A percentile compares a stretch with the other conserved stretches of the same genome.
Conservation (phyloP, 2,329 filamentous ascomycete genomes). For the Diaporthe destruens region DNA sequence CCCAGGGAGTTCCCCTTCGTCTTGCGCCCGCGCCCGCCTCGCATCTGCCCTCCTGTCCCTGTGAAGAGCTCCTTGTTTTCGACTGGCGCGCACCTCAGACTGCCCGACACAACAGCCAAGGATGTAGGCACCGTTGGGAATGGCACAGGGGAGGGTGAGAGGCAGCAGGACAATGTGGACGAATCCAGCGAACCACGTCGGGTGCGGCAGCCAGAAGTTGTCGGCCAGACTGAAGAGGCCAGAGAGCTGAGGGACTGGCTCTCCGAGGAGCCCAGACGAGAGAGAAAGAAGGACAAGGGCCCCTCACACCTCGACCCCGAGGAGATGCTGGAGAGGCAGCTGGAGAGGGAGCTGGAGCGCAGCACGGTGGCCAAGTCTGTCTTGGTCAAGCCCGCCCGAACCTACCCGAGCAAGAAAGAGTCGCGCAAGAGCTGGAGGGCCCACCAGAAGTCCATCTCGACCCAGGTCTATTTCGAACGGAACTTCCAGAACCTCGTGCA, state of each 20-base stretch:
- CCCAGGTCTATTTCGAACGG: conserved; percentile 54
- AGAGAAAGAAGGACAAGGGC: not conserved
- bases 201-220: not conserved
- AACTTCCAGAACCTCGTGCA: conserved; percentile 45
- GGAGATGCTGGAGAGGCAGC: not conserved
- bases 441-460: conserved; percentile 47
- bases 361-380: conserved; percentile 45
- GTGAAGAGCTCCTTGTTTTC: not conserved
- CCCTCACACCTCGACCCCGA: not conserved
- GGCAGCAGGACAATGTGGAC: conserved; percentile 1
- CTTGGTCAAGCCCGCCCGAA: conserved; percentile 46
- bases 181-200: not conserved
- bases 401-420: conserved; percentile 45
- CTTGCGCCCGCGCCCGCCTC: conserved; percentile 12
- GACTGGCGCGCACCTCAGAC: not conserved
- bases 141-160: not conserved
- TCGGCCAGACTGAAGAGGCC: not conserved
- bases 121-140: not conserved
- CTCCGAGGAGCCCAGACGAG: not conserved
- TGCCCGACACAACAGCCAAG: not conserved
- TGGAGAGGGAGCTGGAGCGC: conserved; percentile 33
- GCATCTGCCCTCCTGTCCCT: conserved; percentile 1
- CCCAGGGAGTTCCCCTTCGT: conserved; percentile 42
- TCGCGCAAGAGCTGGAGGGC: conserved; percentile 43
- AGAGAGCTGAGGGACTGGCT: conserved; percentile 19